Base-by-base conservation (phyloP, 805 yeast species). In the Candida vaughaniae region DNA sequence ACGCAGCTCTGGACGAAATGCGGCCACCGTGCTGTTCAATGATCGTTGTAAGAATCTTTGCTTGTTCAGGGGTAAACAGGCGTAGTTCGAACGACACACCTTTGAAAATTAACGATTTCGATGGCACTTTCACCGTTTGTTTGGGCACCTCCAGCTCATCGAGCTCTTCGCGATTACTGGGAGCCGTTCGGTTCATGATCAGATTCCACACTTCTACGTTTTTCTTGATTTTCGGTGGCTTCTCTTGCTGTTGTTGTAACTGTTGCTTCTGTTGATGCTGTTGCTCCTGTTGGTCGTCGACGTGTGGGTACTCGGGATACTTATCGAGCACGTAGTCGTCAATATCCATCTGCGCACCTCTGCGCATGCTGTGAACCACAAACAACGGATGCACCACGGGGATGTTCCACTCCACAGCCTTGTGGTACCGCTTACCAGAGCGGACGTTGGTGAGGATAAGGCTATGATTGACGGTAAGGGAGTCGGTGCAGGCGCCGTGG, bases 351-450 rank as follows among this genome's bases (percentile, higher is more conserved):
- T 69, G 58, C 1, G 75, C 74, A 2, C 69, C 70, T 31, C 80
- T 60, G 16, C 56, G 49, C 12, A 67, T 49, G 37, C 73, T 62
- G 50, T 77, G 79, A 20, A 60, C 51, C 3, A 77, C 55, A 75
- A 75, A 75, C 25, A 65, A 49, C 0, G 81, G 80, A 48, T 75
- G 78, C 19, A 74, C 69, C 1, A 67, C 67, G 1, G 78, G 77
- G 4, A 70, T 69, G 8, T 60, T 58, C 80, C 80, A 75, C 49
- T 74, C 76, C 2, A 67, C 27, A 3, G 80, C 80, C 49, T 74
- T 75, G 11, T 60, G 60, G 48, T 66, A 79, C 35, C 85, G 49
- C 39, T 65, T 71, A 0, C 87, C 87, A 12, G 58, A 51, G 17
- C 56, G 56, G 32, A 71, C 77, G 19, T 77, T 66, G n/a, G 79